Base-by-base conservation (phyloP, 2,329 filamentous ascomycete genomes). In the Xylariaceae sp. region DNA sequence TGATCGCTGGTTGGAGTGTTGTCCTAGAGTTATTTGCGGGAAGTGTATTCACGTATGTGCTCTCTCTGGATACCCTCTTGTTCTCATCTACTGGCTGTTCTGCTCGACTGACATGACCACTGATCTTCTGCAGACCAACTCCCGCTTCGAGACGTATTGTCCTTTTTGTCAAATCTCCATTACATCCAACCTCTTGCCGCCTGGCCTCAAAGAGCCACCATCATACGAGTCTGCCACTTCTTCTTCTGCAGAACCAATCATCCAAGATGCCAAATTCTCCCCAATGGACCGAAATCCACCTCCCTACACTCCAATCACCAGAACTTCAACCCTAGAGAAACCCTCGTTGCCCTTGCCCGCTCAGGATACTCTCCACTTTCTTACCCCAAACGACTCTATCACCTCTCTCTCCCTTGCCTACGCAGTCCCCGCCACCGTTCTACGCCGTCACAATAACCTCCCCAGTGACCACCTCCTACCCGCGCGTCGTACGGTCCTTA, bases 81-180 rank as follows among this genome's bases (percentile, higher is more conserved):
- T n/a, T n/a, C n/a, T n/a, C n/a, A n/a, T n/a, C n/a, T n/a, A n/a
- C n/a, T n/a, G n/a, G n/a, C n/a, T n/a, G n/a, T n/a, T n/a, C n/a
- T n/a, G n/a, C n/a, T n/a, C n/a, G n/a, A n/a, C n/a, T n/a, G n/a
- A n/a, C n/a, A n/a, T n/a, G n/a, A n/a, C n/a, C n/a, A n/a, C n/a
- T n/a, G n/a, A n/a, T 32, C 16, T 32, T 35, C 8, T 31, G 22
- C 50, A 80, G 77, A 65, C 76, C 35, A 89, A 89, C 59, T 67
- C 72, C 22, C 79, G 85, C 31, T 89, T 88, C 64, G 74, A 75
- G 39, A 67, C 71, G 26, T 80, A 79, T 60, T 80, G 80, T 58
- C 87, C 87, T 0, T 91, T 85, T 62, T 93, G 87, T 60, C 87
- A 91, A 63, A 76, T 88, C 52, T 81, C 82, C 22, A 19, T 40